phyloP scores from a whole-genome alignment of 2,329 filamentous ascomycete genomes.

The Apiospora hydei region DNA sequence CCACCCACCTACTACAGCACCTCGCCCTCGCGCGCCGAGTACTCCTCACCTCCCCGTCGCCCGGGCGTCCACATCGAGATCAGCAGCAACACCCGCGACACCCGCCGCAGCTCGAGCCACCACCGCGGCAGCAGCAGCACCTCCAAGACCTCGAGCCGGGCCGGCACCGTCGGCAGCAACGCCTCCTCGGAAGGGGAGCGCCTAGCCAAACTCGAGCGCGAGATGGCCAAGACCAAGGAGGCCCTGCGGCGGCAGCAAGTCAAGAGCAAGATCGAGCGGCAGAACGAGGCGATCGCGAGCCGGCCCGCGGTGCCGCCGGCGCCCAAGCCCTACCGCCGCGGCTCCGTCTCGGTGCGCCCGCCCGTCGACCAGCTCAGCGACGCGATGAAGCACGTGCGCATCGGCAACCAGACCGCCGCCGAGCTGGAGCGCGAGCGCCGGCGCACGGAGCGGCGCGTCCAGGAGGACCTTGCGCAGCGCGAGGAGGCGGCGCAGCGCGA shows the following conservation, averaged over 20 bases:
- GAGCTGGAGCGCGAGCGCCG: not conserved
- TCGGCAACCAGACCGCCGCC: not conserved
- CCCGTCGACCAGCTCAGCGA: constrained; percentile 7
- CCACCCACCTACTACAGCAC: not conserved
- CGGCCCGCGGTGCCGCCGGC: not conserved
- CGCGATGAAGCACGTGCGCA: constrained; percentile 10
- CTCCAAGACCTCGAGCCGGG: constrained; percentile 1
- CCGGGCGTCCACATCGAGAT: not conserved
- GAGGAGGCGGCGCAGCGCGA: constrained; percentile 10
- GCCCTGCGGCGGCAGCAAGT: constrained; percentile 6
- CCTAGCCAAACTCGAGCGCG: not conserved
- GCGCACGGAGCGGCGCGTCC: not conserved
- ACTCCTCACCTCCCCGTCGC: not conserved
- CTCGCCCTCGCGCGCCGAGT: not conserved
- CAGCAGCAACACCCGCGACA: not conserved
- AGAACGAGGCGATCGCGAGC: constrained; percentile 13
- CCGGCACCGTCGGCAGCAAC: not conserved
- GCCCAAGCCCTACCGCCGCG: not conserved
- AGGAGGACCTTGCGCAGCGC: not conserved
- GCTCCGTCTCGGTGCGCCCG: not conserved
- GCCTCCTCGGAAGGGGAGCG: not conserved
- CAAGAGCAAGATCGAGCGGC: not conserved
- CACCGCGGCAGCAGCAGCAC: not conserved
- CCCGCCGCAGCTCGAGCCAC: not conserved
- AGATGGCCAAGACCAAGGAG: constrained; percentile 1